phyloP scores from a whole-genome alignment of 140 eudicot species.

The Cichorium intybus region DNA sequence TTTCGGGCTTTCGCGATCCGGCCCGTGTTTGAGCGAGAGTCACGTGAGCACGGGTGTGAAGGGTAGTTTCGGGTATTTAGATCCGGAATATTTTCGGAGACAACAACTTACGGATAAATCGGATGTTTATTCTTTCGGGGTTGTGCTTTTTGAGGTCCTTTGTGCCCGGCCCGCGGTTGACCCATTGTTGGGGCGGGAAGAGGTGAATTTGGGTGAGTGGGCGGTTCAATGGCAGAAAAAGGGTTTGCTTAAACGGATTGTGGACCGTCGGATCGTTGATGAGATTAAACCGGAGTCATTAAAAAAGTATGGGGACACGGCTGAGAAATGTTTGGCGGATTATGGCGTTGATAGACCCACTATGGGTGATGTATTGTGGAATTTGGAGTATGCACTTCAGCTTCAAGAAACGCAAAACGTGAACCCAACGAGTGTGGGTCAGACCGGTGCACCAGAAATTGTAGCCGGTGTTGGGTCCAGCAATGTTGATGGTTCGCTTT shows the following conservation, averaged over 20 bases:
- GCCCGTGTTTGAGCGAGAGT: slow-evolving; percentile 85
- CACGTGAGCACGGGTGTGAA: slow-evolving; percentile 95
- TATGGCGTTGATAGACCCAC: slow-evolving; percentile 93
- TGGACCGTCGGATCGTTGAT: slow-evolving; percentile 54
- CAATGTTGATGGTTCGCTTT: slow-evolving; percentile 38
- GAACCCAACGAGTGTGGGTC: slow-evolving; percentile 9
- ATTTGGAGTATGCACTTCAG: slow-evolving; percentile 77
- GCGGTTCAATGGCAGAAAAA: slow-evolving; percentile 72
- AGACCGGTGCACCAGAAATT: slow-evolving; percentile 16
- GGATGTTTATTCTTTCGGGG: slow-evolving; percentile 91
- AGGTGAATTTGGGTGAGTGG: slow-evolving; percentile 90
- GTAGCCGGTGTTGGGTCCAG: slow-evolving; percentile 28
- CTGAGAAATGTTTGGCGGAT: slow-evolving; percentile 93
- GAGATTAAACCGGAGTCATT: slow-evolving; percentile 53
- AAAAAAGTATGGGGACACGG: slow-evolving; percentile 66
- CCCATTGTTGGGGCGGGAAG: slow-evolving; percentile 63
- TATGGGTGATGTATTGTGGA: slow-evolving; percentile 95
- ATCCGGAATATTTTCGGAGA: slow-evolving; percentile 81
- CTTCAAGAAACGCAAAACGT: slow-evolving; percentile 48
- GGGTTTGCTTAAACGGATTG: slow-evolving; percentile 55
- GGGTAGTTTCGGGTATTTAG: slow-evolving; percentile 92
- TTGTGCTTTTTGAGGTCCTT: slow-evolving; percentile 81
- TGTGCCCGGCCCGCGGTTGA: slow-evolving; percentile 94
- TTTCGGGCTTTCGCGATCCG: slow-evolving; percentile 81
- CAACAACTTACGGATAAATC: slow-evolving; percentile 86